These are phyloP conservation scores for Helminthosporium solani DNA, from an alignment of 2,329 filamentous ascomycete species.

Conservation along the genomic window DNA sequence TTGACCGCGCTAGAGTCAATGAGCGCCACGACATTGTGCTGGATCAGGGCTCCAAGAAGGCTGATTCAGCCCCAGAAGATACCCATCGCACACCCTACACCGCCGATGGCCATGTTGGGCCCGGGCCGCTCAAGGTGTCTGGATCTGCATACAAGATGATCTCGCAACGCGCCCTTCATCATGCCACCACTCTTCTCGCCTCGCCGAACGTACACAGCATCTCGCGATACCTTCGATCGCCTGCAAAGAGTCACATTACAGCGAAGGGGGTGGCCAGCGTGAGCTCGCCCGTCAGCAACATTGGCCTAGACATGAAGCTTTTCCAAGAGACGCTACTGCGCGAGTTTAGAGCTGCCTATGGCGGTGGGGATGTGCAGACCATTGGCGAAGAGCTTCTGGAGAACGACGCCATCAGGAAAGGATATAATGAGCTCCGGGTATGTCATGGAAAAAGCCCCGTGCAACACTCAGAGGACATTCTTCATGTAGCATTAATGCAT, in stretches of 20 bases:
- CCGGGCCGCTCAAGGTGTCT: conserved; percentile 69
- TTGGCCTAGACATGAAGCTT: conserved; percentile 56
- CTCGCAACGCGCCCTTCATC: conserved; percentile 76
- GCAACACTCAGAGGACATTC: background rate
- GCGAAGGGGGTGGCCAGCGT: conserved; percentile 91
- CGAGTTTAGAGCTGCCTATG: conserved; percentile 68
- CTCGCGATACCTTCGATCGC: conserved; percentile 71
- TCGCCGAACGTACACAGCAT: conserved; percentile 74
- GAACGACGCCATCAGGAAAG: conserved; percentile 59
- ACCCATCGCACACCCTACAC: conserved; percentile 50
- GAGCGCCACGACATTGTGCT: conserved; percentile 91
- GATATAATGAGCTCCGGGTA: conserved; percentile 63
- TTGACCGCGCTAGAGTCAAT: conserved; percentile 71
- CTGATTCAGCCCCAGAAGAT: conserved; percentile 36
- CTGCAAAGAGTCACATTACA: conserved; percentile 72
- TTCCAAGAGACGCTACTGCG: conserved; percentile 51
- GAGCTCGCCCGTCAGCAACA: conserved; percentile 78
- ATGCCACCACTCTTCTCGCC: conserved; percentile 83
- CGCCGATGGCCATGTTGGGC: conserved; percentile 28
- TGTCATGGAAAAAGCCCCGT: conserved; percentile 19
- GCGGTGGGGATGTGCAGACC: conserved; percentile 42
- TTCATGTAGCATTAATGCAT: conserved; percentile 3
- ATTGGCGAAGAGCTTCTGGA: conserved; percentile 57
- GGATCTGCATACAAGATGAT: conserved; percentile 96
- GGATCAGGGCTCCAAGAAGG: conserved; percentile 47